Conservation (phyloP, 306 rosid genomes). For the Delonix regia region DNA sequence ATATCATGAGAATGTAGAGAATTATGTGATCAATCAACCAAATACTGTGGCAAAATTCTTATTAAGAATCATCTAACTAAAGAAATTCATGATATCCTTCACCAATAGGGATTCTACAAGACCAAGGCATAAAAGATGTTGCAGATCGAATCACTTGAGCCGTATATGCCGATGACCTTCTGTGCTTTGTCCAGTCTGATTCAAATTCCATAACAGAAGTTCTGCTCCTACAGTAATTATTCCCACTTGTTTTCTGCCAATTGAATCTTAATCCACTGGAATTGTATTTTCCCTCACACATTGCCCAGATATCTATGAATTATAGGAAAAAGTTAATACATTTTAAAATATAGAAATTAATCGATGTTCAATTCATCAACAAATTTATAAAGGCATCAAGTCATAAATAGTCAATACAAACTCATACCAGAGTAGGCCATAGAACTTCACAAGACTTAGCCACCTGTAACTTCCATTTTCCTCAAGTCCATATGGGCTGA, state of each 20-base stretch:
- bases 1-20: conserved; percentile 32
- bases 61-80: conserved; percentile 38
- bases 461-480: conserved; percentile 76
- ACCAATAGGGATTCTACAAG: conserved; percentile 84
- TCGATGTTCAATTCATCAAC: not conserved
- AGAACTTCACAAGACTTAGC: conserved; percentile 60
- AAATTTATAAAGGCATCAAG: conserved; percentile 16
- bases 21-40: conserved; percentile 42
- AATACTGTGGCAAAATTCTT: conserved; percentile 30
- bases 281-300: conserved; percentile 59
- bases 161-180: conserved; percentile 68
- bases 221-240: conserved; percentile 47
- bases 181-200: conserved; percentile 72
- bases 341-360: conserved; percentile 12
- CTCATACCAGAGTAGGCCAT: conserved; percentile 60
- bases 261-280: conserved; percentile 42
- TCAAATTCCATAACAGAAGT: conserved; percentile 82
- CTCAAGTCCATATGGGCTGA: conserved; percentile 40
- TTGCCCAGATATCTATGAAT: conserved; percentile 54
- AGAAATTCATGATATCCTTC: conserved; percentile 78
- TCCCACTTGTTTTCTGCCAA: conserved; percentile 36
- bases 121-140: conserved; percentile 87
- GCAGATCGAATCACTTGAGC: conserved; percentile 80
- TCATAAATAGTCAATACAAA: conserved; percentile 11
- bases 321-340: conserved; percentile 3